Evolutionary conservation across 441 rosid species (phyloP).

Genomic region (Erysimum cheiri): DNA sequence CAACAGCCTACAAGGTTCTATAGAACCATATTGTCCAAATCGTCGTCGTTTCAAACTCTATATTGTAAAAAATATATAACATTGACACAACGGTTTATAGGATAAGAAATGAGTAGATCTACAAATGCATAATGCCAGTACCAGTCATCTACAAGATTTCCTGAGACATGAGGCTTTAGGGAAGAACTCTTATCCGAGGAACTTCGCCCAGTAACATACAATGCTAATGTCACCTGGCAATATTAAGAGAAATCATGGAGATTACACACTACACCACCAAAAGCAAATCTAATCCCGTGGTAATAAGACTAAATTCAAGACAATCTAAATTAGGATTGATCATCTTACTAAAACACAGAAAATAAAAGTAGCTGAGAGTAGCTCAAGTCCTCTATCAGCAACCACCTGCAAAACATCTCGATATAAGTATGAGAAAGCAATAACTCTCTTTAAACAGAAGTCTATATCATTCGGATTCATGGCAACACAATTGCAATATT

Average conservation of each 20-base stretch:
- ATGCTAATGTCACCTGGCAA: slow-evolving; percentile 60
- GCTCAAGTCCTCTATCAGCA: slow-evolving; percentile 83
- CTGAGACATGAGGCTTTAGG: slow-evolving; percentile 74
- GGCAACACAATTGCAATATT: not conserved
- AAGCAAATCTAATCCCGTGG: not conserved
- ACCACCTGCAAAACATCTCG: slow-evolving; percentile 58
- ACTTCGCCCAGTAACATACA: slow-evolving; percentile 69
- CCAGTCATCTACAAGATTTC: slow-evolving; percentile 85
- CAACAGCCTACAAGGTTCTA: not conserved
- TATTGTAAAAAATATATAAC: not conserved
- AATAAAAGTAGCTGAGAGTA: slow-evolving; percentile 76
- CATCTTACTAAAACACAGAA: slow-evolving; percentile 75
- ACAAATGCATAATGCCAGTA: slow-evolving; percentile 38
- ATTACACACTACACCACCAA: slow-evolving; percentile 7
- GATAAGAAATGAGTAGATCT: slow-evolving; percentile 20
- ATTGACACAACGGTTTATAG: not conserved
- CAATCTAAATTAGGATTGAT: not conserved
- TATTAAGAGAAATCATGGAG: slow-evolving; percentile 14
- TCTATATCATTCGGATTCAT: not conserved
- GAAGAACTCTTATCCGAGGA: slow-evolving; percentile 70
- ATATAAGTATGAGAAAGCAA: slow-evolving; percentile 13
- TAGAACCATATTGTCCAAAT: not conserved
- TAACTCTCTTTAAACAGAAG: not conserved
- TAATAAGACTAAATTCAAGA: not conserved
- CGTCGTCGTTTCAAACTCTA: not conserved